Evolutionary conservation across 1,284 basidiomycete species (phyloP), one percentile per base, ranked within the genome.

Genomic region (Ustilago lituana): DNA sequence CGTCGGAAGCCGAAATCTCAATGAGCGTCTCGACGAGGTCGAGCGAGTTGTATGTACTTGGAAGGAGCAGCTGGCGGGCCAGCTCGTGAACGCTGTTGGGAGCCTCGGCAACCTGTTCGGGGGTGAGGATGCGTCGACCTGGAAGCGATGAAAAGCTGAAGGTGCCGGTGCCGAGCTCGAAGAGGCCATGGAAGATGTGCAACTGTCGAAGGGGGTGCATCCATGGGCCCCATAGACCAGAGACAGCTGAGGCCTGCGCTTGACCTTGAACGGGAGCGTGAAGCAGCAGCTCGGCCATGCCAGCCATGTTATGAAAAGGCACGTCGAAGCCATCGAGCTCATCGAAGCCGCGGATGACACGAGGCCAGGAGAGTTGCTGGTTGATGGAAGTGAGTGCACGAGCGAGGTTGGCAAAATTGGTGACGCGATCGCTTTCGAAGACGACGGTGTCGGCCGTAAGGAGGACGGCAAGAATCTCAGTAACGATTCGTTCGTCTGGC

Each of bases 21-120:
- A 90, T 69, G 85, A 87, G 44, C 87, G 94, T 90, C 81, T 93
- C 89, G 66, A 96, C 91, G 31, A 98, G 84, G 72, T 96, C 94
- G 15, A 94, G 84, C 10, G 92, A 92, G 82, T 98, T 98, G 94
- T 94, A 98, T 0, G 92, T 89, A 72, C 92, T 91, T 2, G 88
- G 89, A 79, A 95, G 92, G 19, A 95, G 91, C 70, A 92, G 89
- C 3, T 62, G 45, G 26, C 58, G 71, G 4, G 62, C 45, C 38
- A 90, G 88, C 15, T 93, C 89, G 52, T 92, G 85, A 12, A 89
- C 87, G 80, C 92, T 90, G 84, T 93, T 92, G 17, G 91, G 91
- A n/a, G 91, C 90, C 35, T 73, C 73, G 47, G 69, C 70, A 19
- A 77, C 55, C 38, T 77, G 77, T 5, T 76, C 69, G 10, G 54